Percentiles rank a stretch among this genome's conserved stretches.
Evolutionary conservation across 2,329 filamentous ascomycete species (phyloP).

Genomic region (Torrubiella hemipterigena): DNA sequence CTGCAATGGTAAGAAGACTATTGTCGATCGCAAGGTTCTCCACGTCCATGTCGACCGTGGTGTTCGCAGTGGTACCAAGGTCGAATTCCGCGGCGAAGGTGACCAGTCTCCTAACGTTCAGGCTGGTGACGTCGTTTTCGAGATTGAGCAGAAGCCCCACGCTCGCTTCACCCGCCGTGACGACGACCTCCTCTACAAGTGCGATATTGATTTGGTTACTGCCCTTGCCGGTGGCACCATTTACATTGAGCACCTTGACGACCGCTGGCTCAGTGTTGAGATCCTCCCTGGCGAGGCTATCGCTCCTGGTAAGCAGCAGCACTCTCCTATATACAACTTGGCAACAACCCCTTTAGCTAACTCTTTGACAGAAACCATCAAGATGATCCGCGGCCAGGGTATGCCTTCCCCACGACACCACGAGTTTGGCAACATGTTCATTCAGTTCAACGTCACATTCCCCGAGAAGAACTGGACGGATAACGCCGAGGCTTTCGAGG

Average conservation of each 20-base stretch:
- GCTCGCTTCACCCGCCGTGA: slow-evolving; percentile 88
- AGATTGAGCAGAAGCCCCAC: slow-evolving; percentile 99
- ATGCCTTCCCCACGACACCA: slow-evolving; percentile 96
- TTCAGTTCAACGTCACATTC: slow-evolving; percentile 97
- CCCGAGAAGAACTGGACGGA: slow-evolving; percentile 64
- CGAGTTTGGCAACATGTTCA: slow-evolving; percentile 90
- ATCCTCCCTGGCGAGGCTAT: slow-evolving; percentile 93
- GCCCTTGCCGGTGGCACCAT: slow-evolving; percentile 85
- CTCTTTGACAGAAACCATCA: slow-evolving; percentile 57
- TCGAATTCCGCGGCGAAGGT: slow-evolving; percentile 93
- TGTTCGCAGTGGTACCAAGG: slow-evolving; percentile 86
- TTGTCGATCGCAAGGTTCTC: slow-evolving; percentile 93
- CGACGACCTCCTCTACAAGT: slow-evolving; percentile 90
- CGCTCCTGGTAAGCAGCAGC: slow-evolving; percentile 76
- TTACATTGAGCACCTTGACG: slow-evolving; percentile 91
- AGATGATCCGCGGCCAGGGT: slow-evolving; percentile 90
- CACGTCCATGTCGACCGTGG: slow-evolving; percentile 96
- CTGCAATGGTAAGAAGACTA: slow-evolving; percentile 94
- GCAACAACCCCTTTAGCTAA: slow-evolving; percentile 8
- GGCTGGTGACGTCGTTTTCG: slow-evolving; percentile 93
- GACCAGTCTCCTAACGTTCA: slow-evolving; percentile 90
- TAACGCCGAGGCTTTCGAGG: slow-evolving; percentile 58
- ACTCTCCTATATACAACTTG: slow-evolving; percentile 7
- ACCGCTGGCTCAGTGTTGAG: slow-evolving; percentile 89
- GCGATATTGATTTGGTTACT: slow-evolving; percentile 90